Conservation (phyloP, 2,329 filamentous ascomycete species). For the Arachnopeziza araneosa region DNA sequence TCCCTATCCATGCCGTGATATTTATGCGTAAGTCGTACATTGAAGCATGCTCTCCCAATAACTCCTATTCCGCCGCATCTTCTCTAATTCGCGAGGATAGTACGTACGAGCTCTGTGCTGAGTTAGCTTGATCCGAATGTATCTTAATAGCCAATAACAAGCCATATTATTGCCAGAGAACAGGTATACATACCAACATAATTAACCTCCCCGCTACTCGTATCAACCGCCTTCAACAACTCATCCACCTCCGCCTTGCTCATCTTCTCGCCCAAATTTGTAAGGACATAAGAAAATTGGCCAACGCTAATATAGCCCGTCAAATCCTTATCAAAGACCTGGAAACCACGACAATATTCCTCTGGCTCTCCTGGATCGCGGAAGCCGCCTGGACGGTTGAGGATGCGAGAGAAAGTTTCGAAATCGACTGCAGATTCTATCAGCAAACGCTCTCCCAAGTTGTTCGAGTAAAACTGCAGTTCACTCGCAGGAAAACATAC, state of each 20-base stretch:
- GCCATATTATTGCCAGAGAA: background rate
- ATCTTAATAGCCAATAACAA: too few relatives aligned
- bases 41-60: slow-evolving; percentile 14
- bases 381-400: slow-evolving; percentile 97
- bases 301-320: slow-evolving; percentile 97
- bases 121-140: background rate
- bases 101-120: slow-evolving; percentile 65
- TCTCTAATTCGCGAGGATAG: slow-evolving; percentile 74
- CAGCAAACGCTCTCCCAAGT: background rate
- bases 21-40: slow-evolving; percentile 16
- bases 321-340: slow-evolving; percentile 99
- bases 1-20: slow-evolving; percentile 17
- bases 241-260: slow-evolving; percentile 98
- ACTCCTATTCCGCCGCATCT: background rate
- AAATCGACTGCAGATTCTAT: slow-evolving; percentile 72
- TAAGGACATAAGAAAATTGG: slow-evolving; percentile 95
- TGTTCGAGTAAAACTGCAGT: too few relatives aligned
- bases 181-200: slow-evolving; percentile 68
- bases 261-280: slow-evolving; percentile 99
- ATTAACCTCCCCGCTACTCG: slow-evolving; percentile 93
- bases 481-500: slow-evolving; percentile 57
- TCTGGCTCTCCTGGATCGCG: slow-evolving; percentile 96
- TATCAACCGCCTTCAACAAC: slow-evolving; percentile 96
- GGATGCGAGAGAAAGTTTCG: slow-evolving; percentile 91
- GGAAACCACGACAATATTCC: slow-evolving; percentile 97